A percentile compares a stretch with the other conserved stretches of the same genome.
These are phyloP conservation scores for Cichorium intybus DNA, from an alignment of 140 eudicot species.

Conservation along the genomic window DNA sequence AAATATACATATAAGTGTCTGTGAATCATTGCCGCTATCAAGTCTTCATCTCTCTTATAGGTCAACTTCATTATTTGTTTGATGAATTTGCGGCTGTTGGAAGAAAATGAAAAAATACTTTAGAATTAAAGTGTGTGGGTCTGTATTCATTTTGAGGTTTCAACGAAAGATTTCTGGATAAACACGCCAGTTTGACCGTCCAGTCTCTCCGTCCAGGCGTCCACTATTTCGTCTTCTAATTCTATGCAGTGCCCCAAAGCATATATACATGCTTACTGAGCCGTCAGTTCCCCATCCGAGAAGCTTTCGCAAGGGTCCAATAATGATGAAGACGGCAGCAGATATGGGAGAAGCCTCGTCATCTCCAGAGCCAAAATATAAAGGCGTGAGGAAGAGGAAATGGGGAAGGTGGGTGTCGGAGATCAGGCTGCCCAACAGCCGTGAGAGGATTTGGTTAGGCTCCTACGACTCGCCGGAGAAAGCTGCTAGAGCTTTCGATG, in stretches of 20 bases:
- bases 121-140: background rate
- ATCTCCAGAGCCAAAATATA: constrained; percentile 36
- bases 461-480: constrained; percentile 66
- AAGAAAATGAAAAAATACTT: background rate
- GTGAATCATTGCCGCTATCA: background rate
- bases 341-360: background rate
- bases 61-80: background rate
- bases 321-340: background rate
- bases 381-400: constrained; percentile 70
- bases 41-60: background rate
- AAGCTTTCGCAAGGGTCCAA: background rate
- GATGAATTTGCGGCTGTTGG: background rate
- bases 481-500: constrained; percentile 88
- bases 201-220: background rate
- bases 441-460: constrained; percentile 79
- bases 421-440: constrained; percentile 60
- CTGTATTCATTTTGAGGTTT: background rate
- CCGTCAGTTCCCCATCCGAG: background rate
- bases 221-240: constrained; percentile 8
- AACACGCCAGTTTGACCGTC: constrained; percentile 23
- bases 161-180: background rate
- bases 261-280: constrained; percentile 2
- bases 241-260: constrained; percentile 2
- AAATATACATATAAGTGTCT: background rate
- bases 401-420: constrained; percentile 87